Evolutionary conservation across 169 alveolate genomes (phyloP).

Genomic region (Plasmodium falciparum): DNA sequence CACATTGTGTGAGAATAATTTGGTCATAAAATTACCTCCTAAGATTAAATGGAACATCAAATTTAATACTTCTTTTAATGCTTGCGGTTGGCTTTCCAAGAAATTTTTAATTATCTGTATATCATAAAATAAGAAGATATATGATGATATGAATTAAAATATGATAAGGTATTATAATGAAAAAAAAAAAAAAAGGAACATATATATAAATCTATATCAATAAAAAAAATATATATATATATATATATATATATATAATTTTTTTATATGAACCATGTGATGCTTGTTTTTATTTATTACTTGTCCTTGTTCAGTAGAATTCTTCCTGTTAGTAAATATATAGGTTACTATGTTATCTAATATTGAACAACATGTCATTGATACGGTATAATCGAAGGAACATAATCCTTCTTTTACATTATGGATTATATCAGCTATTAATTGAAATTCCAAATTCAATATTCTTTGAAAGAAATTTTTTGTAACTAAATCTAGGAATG

Average conservation of each 20-base stretch:
- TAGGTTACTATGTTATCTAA: conserved; percentile 86
- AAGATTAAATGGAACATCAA: conserved; percentile 88
- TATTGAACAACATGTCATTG: conserved; percentile 82
- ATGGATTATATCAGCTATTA: conserved; percentile 81
- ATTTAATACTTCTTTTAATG: conserved; percentile 86
- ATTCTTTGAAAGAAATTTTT: conserved; percentile 88
- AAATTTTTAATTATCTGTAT: conserved; percentile 83
- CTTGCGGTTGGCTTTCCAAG: conserved; percentile 86
- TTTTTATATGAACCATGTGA: neutral
- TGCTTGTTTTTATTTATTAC: neutral
- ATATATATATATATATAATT: neutral
- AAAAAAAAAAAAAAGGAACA: neutral
- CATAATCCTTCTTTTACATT: conserved; percentile 86
- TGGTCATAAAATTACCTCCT: conserved; percentile 80
- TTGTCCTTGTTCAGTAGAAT: conserved; percentile 71
- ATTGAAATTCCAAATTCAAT: conserved; percentile 76
- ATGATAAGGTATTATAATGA: neutral
- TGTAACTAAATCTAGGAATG: conserved; percentile 91
- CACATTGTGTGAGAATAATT: no score
- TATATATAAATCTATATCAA: neutral
- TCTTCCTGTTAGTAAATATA: conserved; percentile 78
- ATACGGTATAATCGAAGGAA: conserved; percentile 81
- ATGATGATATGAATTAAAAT: neutral
- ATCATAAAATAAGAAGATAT: neutral
- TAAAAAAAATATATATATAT: neutral